Percentiles rank a stretch among this genome's conserved stretches.
These are phyloP conservation scores for Martiniozyma abietophila DNA, from an alignment of 805 yeast genomes.

Conservation along the genomic window DNA sequence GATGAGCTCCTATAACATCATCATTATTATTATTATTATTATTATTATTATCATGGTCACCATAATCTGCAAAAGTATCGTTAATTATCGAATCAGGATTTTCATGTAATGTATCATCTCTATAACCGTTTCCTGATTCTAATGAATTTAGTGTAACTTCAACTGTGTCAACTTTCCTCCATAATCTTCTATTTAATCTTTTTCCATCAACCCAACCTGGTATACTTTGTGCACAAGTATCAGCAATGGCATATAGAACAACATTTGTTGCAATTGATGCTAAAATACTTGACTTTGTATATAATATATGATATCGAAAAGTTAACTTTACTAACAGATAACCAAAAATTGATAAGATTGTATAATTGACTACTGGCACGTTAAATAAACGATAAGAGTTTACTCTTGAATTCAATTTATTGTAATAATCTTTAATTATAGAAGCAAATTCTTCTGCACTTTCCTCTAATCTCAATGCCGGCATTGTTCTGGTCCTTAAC, in stretches of 20 bases:
- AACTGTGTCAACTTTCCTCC: background rate
- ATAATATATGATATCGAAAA: constrained; percentile 48
- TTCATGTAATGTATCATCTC: constrained; percentile 1
- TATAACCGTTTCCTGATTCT: constrained; percentile 2
- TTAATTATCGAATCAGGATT: background rate
- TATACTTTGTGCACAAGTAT: constrained; percentile 76
- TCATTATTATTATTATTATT: background rate
- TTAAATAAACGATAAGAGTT: constrained; percentile 27
- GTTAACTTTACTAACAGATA: constrained; percentile 43
- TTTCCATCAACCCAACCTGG: constrained; percentile 21
- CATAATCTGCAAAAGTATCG: constrained; percentile 28
- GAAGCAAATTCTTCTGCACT: background rate
- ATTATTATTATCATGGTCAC: constrained; percentile 13
- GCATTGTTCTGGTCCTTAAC: no score
- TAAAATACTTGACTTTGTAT: constrained; percentile 55
- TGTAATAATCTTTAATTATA: no score
- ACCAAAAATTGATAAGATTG: constrained; percentile 41
- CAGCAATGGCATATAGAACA: constrained; percentile 83
- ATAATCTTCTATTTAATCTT: background rate
- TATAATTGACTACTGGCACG: constrained; percentile 49
- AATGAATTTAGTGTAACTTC: constrained; percentile 1
- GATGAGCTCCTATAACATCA: constrained; percentile 4
- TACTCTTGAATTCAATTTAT: no score
- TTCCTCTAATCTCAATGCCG: background rate
- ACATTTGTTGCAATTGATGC: constrained; percentile 77